Evolutionary conservation across 208 protist genomes (phyloP).

Genomic region (Acanthamoeba healyi): DNA sequence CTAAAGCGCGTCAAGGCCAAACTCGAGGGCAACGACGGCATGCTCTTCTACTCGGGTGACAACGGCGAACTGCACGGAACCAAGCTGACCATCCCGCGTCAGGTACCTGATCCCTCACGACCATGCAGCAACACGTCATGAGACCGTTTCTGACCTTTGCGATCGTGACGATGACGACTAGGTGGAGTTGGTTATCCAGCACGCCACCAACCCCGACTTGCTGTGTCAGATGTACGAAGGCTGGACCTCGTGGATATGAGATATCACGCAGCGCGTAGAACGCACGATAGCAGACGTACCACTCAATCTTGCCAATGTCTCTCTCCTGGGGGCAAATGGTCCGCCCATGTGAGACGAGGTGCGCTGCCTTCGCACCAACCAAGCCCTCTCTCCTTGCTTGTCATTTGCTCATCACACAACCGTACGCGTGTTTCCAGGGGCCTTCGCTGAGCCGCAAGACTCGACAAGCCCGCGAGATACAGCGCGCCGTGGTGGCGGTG

Average conservation of each 20-base stretch:
- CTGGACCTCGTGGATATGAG: constrained; percentile 81
- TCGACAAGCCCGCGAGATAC: too few species aligned
- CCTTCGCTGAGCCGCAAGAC: too few species aligned
- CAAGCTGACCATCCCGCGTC: constrained; percentile 10
- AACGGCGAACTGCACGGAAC: not conserved
- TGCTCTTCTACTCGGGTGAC: not conserved
- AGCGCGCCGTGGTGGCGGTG: too few species aligned
- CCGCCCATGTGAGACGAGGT: too few species aligned
- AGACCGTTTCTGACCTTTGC: not conserved
- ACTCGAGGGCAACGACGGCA: constrained; percentile 38
- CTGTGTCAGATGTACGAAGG: constrained; percentile 80
- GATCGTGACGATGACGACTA: not conserved
- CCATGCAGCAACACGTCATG: not conserved
- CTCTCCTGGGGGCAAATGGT: too few species aligned
- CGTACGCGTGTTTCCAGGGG: too few species aligned
- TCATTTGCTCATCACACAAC: too few species aligned
- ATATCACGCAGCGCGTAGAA: too few species aligned
- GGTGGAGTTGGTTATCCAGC: constrained; percentile 72
- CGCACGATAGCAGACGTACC: too few species aligned
- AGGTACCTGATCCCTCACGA: not conserved
- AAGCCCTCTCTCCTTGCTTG: too few species aligned
- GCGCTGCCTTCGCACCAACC: too few species aligned
- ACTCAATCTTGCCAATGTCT: too few species aligned
- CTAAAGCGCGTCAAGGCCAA: constrained; percentile 74
- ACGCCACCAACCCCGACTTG: constrained; percentile 72